Conservation (phyloP, 305 asterid species). For the Ruellia speciosa region DNA sequence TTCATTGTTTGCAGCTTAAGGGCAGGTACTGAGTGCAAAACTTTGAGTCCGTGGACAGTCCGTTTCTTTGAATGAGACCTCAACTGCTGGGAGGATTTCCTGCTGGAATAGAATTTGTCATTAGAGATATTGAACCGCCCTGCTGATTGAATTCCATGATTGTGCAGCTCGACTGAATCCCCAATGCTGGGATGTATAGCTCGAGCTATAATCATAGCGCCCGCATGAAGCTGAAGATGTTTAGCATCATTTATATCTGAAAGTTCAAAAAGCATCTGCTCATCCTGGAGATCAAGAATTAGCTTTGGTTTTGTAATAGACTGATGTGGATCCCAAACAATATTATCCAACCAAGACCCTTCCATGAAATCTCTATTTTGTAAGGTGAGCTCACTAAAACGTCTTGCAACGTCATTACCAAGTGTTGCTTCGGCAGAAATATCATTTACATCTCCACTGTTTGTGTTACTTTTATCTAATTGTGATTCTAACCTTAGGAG, state of each 20-base stretch:
- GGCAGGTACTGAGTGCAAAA: conserved; percentile 92
- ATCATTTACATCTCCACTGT: conserved; percentile 37
- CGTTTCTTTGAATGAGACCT: conserved; percentile 94
- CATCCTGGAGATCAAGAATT: conserved; percentile 89
- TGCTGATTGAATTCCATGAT: conserved; percentile 52
- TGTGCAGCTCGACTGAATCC: conserved; percentile 57
- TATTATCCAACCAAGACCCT: conserved; percentile 83
- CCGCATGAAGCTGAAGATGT: conserved; percentile 76
- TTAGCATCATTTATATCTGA: conserved; percentile 55
- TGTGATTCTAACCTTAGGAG: conserved; percentile 75
- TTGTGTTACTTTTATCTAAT: conserved; percentile 30
- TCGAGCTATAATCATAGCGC: conserved; percentile 84
- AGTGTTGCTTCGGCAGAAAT: conserved; percentile 34
- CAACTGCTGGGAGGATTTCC: conserved; percentile 90
- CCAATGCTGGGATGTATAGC: conserved; percentile 45
- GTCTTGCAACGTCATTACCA: conserved; percentile 47
- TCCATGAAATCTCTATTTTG: conserved; percentile 69
- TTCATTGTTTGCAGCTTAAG: conserved; percentile 95
- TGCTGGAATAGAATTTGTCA: conserved; percentile 83
- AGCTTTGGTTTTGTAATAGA: conserved; percentile 62
- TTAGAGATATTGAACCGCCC: conserved; percentile 88
- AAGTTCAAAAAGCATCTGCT: conserved; percentile 96
- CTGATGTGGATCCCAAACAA: conserved; percentile 80
- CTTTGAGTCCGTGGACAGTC: conserved; percentile 80
- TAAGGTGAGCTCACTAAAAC: conserved; percentile 62